Evolutionary conservation across 2,329 filamentous ascomycete species (phyloP), one percentile per base, ranked within the genome.

Genomic region (Colletotrichum filicis): DNA sequence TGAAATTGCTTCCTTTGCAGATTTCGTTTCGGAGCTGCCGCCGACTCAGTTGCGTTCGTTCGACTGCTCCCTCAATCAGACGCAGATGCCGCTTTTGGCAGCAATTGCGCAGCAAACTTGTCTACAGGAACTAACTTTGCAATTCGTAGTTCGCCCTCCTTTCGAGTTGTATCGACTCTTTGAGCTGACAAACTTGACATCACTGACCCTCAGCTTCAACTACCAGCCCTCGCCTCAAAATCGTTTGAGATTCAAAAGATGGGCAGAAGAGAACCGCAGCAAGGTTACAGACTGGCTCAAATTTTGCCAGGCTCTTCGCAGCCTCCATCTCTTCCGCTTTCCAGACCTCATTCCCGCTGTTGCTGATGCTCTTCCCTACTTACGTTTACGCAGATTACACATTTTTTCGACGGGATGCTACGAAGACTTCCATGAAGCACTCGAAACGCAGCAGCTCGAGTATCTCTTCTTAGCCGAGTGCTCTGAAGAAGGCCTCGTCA

Each of bases 311-410:
- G 56, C n/a, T 14, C 49, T 68, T 24, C 30, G 26, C 4, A 67
- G 55, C 16, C 35, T 71, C 19, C 64, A 71, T 12, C 14, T 68
- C 26, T 71, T 62, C 58, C 57, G 49, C 1, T 30, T 71, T 26
- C 68, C 64, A n/a, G 46, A 35, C 16, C 22, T 68, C 8, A 28
- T 71, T 4, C 64, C 68, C 35, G 68, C 68, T 3, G 6, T 68
- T 19, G 28, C 64, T n/a, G 57, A 68, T 57, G 64, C 64, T 14
- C 35, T 71, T 19, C 56, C 24, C 1, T n/a, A 52, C 37, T n/a
- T 68, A 12, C 64, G 14, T n/a, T 64, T 71, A 49, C 19, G 52
- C 8, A 57, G 26, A 6, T 26, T 71, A 1, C 68, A 68, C 22
- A 14, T 68, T 12, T 68, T 49, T 28, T 52, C 30, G 2, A 62